phyloP scores from a whole-genome alignment of 371 early-diverging fungal species.

The Caulochytrium protostelioides region DNA sequence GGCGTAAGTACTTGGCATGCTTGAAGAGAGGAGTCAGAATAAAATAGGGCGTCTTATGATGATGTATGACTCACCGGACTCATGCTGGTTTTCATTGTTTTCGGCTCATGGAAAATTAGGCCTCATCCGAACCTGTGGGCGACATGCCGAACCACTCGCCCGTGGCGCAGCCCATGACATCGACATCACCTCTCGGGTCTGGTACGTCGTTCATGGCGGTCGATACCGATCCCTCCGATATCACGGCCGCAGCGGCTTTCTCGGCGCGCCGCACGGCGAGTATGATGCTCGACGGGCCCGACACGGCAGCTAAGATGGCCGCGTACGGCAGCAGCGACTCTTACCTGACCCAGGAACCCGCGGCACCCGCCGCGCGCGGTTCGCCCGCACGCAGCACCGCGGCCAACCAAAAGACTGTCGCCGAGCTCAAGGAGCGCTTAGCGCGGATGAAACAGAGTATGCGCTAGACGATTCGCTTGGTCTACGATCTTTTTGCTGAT shows the following conservation, averaged over 20 bases:
- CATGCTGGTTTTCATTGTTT: neutral
- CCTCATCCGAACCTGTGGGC: neutral
- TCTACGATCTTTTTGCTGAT: too few species aligned
- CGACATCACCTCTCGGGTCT: neutral
- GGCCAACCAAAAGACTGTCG: too few species aligned
- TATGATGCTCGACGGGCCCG: too few species aligned
- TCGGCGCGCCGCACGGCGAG: too few species aligned
- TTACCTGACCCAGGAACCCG: too few species aligned
- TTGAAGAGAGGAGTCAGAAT: neutral
- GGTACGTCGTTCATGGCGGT: too few species aligned
- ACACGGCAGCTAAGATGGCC: too few species aligned
- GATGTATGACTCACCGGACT: conserved; percentile 1
- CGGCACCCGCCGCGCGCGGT: too few species aligned
- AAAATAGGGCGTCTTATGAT: conserved; percentile 2
- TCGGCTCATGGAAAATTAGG: neutral
- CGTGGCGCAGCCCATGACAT: neutral
- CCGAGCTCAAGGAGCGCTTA: conserved; percentile 31
- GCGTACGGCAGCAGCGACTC: too few species aligned
- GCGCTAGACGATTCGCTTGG: too few species aligned
- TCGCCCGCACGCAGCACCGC: too few species aligned
- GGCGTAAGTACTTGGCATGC: conserved; percentile 13
- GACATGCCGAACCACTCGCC: neutral
- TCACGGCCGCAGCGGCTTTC: neutral
- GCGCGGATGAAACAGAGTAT: conserved; percentile 42
- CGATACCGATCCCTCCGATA: too few species aligned